These are phyloP conservation scores for Dipodascopsis tothii DNA, from an alignment of 805 yeast species.

Conservation along the genomic window DNA sequence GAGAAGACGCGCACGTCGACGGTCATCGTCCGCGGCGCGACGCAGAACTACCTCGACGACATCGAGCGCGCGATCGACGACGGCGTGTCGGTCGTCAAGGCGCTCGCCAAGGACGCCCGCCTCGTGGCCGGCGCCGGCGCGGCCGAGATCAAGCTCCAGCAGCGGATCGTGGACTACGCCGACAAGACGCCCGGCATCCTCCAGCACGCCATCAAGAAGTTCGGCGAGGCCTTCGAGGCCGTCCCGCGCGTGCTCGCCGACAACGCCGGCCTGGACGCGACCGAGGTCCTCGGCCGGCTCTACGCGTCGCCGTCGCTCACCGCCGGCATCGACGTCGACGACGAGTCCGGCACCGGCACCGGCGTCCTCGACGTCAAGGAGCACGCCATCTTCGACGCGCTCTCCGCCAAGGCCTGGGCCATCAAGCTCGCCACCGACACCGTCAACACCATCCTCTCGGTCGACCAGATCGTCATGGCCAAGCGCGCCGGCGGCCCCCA, in stretches of 20 bases:
- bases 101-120: conserved; percentile 71
- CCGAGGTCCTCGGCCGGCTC: conserved; percentile 79
- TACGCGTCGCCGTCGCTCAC: conserved; percentile 55
- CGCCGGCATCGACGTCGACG: conserved; percentile 72
- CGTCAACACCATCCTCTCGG: conserved; percentile 78
- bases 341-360: conserved; percentile 44
- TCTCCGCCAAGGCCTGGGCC: conserved; percentile 75
- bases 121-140: conserved; percentile 96
- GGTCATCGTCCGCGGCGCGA: conserved; percentile 90
- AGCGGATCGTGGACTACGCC: conserved; percentile 72
- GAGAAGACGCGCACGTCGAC: conserved; percentile 77
- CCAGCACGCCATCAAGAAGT: conserved; percentile 89
- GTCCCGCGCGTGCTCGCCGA: conserved; percentile 89
- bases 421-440: conserved; percentile 93
- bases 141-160: conserved; percentile 78
- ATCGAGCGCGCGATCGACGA: conserved; percentile 96
- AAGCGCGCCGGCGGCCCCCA: conserved; percentile 97
- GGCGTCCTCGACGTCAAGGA: conserved; percentile 66
- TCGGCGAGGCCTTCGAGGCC: conserved; percentile 90
- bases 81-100: conserved; percentile 87
- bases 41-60: conserved; percentile 87
- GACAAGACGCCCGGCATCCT: conserved; percentile 88
- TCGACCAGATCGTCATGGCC: conserved; percentile 97
- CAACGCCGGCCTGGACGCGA: conserved; percentile 85
- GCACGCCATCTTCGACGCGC: conserved; percentile 69